Evolutionary conservation across 805 yeast genomes (phyloP), one percentile per base, ranked within the genome.

Genomic region (Saccharomycopsis olivae): DNA sequence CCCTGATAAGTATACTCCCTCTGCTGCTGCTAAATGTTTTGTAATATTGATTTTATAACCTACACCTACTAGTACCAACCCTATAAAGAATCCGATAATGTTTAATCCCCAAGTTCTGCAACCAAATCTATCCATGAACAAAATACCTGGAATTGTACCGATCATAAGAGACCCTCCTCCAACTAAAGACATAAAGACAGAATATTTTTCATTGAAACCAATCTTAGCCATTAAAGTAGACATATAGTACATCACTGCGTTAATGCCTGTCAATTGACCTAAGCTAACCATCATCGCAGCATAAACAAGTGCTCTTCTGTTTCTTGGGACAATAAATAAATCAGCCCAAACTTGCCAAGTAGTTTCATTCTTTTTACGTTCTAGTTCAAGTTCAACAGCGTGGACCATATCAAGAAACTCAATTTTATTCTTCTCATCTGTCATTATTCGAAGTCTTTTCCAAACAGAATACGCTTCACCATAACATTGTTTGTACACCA

Each of bases 261-360:
- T 76, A 49, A 76, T 70, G 62, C 83, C 83, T 3, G 82, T 75
- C 60, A 76, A 66, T 55, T 76, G 84, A 38, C 79, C 79, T 40
- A 74, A 61, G 49, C 68, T 57, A 41, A 74, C 65, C 80, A 75
- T 74, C 49, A 71, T 65, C 38, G 62, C 61, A 8, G 81, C 67
- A 53, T 74, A 75, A 16, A 72, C 55, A 33, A 76, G 61, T 8
- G 82, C 78, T 51, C 82, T 69, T 48, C 82, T 68, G 53, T 69
- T 71, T 56, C 84, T 68, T 34, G 78, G 68, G 39, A 68, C 61
- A 11, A 65, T 61, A 56, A 76, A 56, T 47, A 77, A 61, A 46
- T 76, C 82, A 60, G 69, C 21, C 32, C 16, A 15, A n/a, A 28
- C 8, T 13, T 15, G 9, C 27, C 27, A 23, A 28, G 15, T n/a